These are phyloP conservation scores for Trichosanthes cucumerina DNA, from an alignment of 306 rosid species.

Conservation along the genomic window DNA sequence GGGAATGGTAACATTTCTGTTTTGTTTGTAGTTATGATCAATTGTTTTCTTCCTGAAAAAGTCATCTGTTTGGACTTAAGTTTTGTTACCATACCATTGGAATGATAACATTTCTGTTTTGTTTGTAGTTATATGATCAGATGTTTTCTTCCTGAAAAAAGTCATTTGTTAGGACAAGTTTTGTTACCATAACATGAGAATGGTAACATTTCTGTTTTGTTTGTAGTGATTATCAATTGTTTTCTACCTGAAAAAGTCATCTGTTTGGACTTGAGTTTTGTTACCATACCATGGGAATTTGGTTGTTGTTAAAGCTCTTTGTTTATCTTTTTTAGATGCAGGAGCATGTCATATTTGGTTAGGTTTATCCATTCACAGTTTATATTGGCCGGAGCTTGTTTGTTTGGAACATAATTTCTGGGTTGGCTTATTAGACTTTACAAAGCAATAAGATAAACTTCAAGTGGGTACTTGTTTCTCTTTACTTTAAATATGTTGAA, in stretches of 20 bases:
- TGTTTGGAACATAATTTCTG: neutral
- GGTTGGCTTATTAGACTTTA: neutral
- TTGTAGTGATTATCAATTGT: neutral
- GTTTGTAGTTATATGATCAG: neutral
- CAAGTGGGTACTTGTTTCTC: neutral
- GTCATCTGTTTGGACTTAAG: neutral
- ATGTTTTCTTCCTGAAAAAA: neutral
- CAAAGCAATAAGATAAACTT: neutral
- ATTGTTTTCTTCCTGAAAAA: neutral
- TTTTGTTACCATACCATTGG: neutral
- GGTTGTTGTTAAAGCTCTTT: neutral
- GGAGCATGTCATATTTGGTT: neutral
- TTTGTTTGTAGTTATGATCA: neutral
- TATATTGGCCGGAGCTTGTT: neutral
- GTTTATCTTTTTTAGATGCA: neutral
- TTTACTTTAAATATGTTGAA: neutral
- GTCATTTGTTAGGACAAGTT: too few species aligned
- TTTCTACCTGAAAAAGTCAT: neutral
- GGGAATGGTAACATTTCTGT: neutral
- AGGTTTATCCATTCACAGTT: neutral
- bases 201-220: neutral
- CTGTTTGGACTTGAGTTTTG: neutral
- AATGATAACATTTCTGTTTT: neutral
- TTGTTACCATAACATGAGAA: too few species aligned
- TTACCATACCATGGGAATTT: neutral